Percentiles rank a stretch among this genome's conserved stretches.
phyloP scores from a whole-genome alignment of 2,329 filamentous ascomycete species.

The Colletotrichum lindemuthianum region DNA sequence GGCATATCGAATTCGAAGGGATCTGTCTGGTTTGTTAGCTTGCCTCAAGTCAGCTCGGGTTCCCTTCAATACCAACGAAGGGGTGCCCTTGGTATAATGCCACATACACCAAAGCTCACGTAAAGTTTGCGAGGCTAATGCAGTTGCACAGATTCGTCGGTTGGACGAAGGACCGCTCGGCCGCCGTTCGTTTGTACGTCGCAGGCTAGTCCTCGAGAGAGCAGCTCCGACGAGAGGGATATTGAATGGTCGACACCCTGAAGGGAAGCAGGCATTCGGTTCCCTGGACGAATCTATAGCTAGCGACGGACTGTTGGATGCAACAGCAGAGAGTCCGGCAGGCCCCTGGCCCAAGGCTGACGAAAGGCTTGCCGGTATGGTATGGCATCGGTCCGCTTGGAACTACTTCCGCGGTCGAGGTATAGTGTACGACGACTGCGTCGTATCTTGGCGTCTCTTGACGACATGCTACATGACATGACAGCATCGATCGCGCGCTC shows the following conservation, averaged over 20 bases:
- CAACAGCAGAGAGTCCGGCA: too few relatives aligned
- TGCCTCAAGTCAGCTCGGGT: not conserved
- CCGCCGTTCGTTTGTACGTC: slow-evolving; percentile 28
- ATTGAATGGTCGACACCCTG: not conserved
- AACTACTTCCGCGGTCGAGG: not conserved
- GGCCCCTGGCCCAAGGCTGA: not conserved
- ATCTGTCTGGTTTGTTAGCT: not conserved
- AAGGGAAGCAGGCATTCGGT: not conserved
- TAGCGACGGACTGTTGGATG: not conserved
- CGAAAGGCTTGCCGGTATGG: not conserved
- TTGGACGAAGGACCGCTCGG: slow-evolving; percentile 32
- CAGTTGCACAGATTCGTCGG: slow-evolving; percentile 26
- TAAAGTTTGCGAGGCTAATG: slow-evolving; percentile 25
- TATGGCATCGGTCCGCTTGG: slow-evolving; percentile 10
- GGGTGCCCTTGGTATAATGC: slow-evolving; percentile 10
- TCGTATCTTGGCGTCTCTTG: slow-evolving; percentile 8
- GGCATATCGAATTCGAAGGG: not conserved
- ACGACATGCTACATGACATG: slow-evolving; percentile 3
- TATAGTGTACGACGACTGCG: not conserved
- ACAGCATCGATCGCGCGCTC: not conserved
- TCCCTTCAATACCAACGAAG: not conserved
- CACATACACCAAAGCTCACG: slow-evolving; percentile 20
- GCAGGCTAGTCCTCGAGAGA: not conserved
- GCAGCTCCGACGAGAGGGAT: slow-evolving; percentile 18
- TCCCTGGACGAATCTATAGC: slow-evolving; percentile 13